Conservation (phyloP, 306 rosid species). For the Citrullus colocynthis region DNA sequence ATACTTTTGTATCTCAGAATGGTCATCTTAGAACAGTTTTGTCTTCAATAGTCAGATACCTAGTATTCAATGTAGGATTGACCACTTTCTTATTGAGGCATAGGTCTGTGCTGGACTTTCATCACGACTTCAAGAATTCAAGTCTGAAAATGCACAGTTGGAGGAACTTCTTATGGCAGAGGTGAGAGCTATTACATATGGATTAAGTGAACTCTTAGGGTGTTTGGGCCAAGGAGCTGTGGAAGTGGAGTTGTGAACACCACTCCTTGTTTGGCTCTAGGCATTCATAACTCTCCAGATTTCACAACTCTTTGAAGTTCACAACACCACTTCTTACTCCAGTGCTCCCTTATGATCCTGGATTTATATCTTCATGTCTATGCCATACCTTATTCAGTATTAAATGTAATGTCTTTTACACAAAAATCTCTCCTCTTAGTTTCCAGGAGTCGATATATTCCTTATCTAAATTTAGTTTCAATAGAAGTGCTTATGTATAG, state of each 20-base stretch:
- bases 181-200: conserved; percentile 33
- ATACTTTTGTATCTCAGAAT: not conserved
- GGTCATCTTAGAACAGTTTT: not conserved
- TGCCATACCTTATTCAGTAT: not conserved
- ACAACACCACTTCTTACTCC: too few species aligned
- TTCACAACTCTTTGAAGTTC: too few species aligned
- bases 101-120: conserved; percentile 99
- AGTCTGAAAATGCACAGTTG: conserved; percentile 91
- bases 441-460: not conserved
- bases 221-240: too few species aligned
- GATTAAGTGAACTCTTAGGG: not conserved
- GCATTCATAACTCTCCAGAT: too few species aligned
- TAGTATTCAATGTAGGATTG: conserved; percentile 17
- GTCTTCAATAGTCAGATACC: conserved; percentile 8
- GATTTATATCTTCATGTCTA: not conserved
- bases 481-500: not conserved
- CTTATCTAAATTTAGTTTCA: not conserved
- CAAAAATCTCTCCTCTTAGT: not conserved
- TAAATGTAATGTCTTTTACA: not conserved
- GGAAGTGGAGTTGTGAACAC: too few species aligned
- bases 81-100: conserved; percentile 13
- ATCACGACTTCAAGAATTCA: conserved; percentile 91
- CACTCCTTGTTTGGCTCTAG: too few species aligned
- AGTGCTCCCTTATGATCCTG: not conserved
- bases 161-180: conserved; percentile 95